A percentile compares a stretch with the other conserved stretches of the same genome.
phyloP scores from a whole-genome alignment of 441 rosid species.

The Bocquillonia castaneifolia region DNA sequence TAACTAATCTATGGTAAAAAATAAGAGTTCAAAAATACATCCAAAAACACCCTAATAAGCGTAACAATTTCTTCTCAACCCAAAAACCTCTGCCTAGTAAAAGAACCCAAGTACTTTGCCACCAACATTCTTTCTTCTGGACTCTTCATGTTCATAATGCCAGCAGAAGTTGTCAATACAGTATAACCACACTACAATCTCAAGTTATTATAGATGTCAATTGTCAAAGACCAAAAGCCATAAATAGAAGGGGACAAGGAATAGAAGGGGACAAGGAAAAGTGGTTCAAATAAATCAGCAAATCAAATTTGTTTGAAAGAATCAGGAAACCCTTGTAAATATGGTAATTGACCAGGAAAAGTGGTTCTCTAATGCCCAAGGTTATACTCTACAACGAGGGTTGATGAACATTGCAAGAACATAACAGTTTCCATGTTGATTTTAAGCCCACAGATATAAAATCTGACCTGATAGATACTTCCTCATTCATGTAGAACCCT shows the following conservation, averaged over 20 bases:
- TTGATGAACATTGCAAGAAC: too few relatives aligned
- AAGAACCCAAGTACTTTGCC: constrained; percentile 73
- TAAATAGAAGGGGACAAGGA: too few relatives aligned
- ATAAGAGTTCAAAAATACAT: constrained; percentile 19
- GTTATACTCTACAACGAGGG: neutral
- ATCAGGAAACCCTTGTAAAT: neutral
- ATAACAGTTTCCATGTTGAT: neutral
- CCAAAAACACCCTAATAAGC: constrained; percentile 18
- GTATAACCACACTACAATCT: constrained; percentile 54
- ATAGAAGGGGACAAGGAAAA: too few relatives aligned
- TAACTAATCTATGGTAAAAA: constrained; percentile 10
- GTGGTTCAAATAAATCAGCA: too few relatives aligned
- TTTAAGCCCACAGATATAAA: neutral
- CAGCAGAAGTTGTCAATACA: constrained; percentile 63
- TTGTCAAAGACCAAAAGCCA: too few relatives aligned
- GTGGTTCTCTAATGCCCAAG: neutral
- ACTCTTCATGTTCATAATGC: constrained; percentile 68
- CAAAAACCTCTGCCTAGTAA: constrained; percentile 25
- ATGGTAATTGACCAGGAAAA: neutral
- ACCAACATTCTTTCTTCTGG: constrained; percentile 63
- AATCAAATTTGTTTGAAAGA: too few relatives aligned
- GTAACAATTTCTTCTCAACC: neutral
- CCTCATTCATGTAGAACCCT: constrained; percentile 14
- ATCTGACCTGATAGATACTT: constrained; percentile 10
- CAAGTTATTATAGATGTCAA: neutral